phyloP scores from a whole-genome alignment of 2,329 filamentous ascomycete genomes.

The Trichoderma harzianum region DNA sequence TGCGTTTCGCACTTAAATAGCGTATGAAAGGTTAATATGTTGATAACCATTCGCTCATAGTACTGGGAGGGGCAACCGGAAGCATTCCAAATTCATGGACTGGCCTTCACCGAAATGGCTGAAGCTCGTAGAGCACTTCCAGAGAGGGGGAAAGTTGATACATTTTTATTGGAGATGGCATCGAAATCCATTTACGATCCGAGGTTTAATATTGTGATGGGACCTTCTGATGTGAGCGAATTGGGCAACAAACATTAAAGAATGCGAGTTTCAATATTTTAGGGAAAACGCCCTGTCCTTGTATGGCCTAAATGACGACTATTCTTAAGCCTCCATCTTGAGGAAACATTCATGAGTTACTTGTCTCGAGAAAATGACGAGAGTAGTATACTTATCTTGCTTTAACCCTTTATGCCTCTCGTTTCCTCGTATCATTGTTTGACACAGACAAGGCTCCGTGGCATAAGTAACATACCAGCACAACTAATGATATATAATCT shows the following conservation, averaged over 20 bases:
- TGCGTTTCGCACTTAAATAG: neutral
- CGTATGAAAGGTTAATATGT: neutral
- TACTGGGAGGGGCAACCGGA: neutral
- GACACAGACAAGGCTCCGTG: neutral
- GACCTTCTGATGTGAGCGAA: neutral
- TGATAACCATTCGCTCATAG: neutral
- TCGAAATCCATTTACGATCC: neutral
- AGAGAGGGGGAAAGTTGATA: neutral
- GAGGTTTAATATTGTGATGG: neutral
- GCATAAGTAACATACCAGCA: neutral
- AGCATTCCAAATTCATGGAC: neutral
- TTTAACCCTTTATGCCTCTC: neutral
- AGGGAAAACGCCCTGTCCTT: neutral
- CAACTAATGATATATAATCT: neutral
- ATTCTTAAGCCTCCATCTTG: neutral
- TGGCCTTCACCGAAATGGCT: neutral
- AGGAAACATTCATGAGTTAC: neutral
- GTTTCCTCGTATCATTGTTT: neutral
- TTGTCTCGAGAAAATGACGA: neutral
- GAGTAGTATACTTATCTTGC: neutral
- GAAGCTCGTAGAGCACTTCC: neutral
- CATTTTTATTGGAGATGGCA: neutral
- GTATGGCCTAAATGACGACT: neutral
- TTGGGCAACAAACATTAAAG: neutral
- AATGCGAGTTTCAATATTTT: neutral